Conservation (phyloP, 208 protist genomes). For the Porcisia hertigi region DNA sequence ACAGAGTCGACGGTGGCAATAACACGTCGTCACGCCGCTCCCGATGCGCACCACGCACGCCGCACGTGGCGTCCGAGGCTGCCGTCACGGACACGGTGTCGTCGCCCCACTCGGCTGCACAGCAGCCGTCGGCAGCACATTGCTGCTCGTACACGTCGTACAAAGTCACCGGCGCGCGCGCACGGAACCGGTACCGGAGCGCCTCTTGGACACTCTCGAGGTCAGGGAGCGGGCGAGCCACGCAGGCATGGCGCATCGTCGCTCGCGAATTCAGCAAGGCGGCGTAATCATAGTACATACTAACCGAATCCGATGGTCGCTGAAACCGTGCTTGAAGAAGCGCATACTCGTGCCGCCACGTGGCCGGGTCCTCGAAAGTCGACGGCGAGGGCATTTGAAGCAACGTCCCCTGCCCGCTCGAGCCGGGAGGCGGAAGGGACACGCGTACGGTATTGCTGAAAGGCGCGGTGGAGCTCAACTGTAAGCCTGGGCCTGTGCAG, state of each 20-base stretch:
- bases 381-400: constrained; percentile 18
- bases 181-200: constrained; percentile 20
- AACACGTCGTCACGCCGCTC: constrained; percentile 32
- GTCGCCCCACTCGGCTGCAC: neutral
- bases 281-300: constrained; percentile 39
- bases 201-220: constrained; percentile 60
- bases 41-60: constrained; percentile 16
- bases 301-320: constrained; percentile 41
- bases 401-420: neutral
- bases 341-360: constrained; percentile 44
- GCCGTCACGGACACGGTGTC: constrained; percentile 21
- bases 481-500: neutral
- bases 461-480: neutral
- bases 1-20: constrained; percentile 41
- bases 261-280: constrained; percentile 48
- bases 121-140: neutral
- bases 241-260: constrained; percentile 53
- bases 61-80: neutral
- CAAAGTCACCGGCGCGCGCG: constrained; percentile 24
- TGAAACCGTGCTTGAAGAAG: constrained; percentile 28
- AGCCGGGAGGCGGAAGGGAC: neutral
- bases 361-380: constrained; percentile 45
- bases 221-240: constrained; percentile 60
- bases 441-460: neutral
- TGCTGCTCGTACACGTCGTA: constrained; percentile 33